Evolutionary conservation across 2,329 filamentous ascomycete species (phyloP).

Genomic region (Trichophyton benhamiae): DNA sequence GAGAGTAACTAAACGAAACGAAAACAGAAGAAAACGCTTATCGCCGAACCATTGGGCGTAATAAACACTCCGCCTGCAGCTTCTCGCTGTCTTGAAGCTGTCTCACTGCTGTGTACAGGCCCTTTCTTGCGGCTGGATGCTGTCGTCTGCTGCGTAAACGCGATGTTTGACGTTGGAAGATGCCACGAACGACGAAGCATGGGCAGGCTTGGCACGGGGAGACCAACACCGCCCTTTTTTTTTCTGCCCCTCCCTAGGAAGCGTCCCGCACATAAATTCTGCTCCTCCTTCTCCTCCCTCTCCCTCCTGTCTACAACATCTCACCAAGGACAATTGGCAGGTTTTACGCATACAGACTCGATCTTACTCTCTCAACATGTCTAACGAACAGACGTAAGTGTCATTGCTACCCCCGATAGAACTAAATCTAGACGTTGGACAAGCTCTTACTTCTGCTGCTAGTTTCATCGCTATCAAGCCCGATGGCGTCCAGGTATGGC

Average conservation of each 20-base stretch:
- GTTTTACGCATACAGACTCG: not conserved
- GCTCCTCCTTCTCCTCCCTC: constrained; percentile 35
- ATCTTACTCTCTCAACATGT: constrained; percentile 44
- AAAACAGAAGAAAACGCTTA: not conserved
- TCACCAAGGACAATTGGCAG: not conserved
- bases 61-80: not conserved
- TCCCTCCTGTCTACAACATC: not conserved
- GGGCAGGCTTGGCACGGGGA: not conserved
- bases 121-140: not conserved
- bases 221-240: not conserved
- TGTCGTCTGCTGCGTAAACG: not conserved
- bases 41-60: not conserved
- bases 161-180: not conserved
- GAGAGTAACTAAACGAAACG: not conserved
- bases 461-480: constrained; percentile 99
- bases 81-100: not conserved
- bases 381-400: constrained; percentile 78
- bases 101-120: not conserved
- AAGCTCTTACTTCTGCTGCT: constrained; percentile 13
- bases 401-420: constrained; percentile 1
- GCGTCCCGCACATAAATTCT: not conserved
- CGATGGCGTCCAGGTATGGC: constrained; percentile 88
- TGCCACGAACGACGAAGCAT: not conserved
- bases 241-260: not conserved
- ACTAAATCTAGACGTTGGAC: constrained; percentile 7